A percentile compares a stretch with the other conserved stretches of the same genome.
phyloP scores from a whole-genome alignment of 306 rosid genomes.

The Casuarina glauca region DNA sequence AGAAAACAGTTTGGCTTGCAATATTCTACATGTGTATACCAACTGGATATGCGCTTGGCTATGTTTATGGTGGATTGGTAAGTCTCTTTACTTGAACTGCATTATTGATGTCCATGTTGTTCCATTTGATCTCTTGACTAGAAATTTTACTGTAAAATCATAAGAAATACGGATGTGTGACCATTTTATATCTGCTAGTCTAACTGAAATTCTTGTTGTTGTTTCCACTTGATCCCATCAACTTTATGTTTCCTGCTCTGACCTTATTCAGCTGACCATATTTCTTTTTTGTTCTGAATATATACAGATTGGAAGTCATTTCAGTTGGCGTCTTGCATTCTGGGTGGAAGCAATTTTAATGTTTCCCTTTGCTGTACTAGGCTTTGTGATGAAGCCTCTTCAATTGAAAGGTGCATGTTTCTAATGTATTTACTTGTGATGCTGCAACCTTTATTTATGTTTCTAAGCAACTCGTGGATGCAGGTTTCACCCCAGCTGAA shows the following conservation, averaged over 20 bases:
- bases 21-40: slow-evolving; percentile 89
- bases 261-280: slow-evolving; percentile 1
- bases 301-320: slow-evolving; percentile 63
- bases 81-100: slow-evolving; percentile 32
- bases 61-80: slow-evolving; percentile 82
- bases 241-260: slow-evolving; percentile 5
- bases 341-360: slow-evolving; percentile 69
- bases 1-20: slow-evolving; percentile 82
- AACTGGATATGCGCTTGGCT: slow-evolving; percentile 80
- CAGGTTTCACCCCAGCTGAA: slow-evolving; percentile 60
- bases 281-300: slow-evolving; percentile 12
- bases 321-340: slow-evolving; percentile 77
- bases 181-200: background rate
- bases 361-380: slow-evolving; percentile 78
- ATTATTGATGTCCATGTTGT: background rate
- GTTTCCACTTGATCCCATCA: background rate
- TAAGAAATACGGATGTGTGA: background rate
- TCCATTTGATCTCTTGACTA: background rate
- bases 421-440: slow-evolving; percentile 24
- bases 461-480: slow-evolving; percentile 29
- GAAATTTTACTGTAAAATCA: background rate
- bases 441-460: slow-evolving; percentile 12
- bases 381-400: slow-evolving; percentile 74
- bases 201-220: slow-evolving; percentile 14
- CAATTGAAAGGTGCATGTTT: slow-evolving; percentile 65